Percentiles rank a stretch among this genome's conserved stretches.
Conservation (phyloP, 2,329 filamentous ascomycete species). For the Setomelanomma holmii region DNA sequence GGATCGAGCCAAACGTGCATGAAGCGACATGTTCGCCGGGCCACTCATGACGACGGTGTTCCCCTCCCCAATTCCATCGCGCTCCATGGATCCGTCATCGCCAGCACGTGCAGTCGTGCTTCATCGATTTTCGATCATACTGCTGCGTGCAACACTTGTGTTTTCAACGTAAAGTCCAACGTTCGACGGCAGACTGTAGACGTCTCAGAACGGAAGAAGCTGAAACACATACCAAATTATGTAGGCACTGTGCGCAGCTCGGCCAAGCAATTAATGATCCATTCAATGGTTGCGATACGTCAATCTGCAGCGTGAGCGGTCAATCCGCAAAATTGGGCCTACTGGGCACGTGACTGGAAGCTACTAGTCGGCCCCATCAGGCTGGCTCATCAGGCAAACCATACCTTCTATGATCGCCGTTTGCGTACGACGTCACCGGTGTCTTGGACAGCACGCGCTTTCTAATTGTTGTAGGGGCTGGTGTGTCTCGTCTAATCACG, state of each 20-base stretch:
- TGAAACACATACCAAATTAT: slow-evolving; percentile 29
- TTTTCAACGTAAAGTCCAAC: slow-evolving; percentile 9
- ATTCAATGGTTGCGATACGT: slow-evolving; percentile 30
- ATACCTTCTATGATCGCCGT: not conserved
- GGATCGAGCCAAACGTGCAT: slow-evolving; percentile 41
- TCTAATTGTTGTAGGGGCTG: no score
- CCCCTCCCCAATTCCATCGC: slow-evolving; percentile 11
- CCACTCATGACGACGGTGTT: slow-evolving; percentile 26
- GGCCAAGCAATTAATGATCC: slow-evolving; percentile 12
- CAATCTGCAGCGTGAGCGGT: slow-evolving; percentile 30
- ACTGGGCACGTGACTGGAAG: slow-evolving; percentile 25
- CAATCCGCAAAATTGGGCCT: not conserved
- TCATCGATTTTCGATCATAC: slow-evolving; percentile 3
- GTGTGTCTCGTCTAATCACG: no score
- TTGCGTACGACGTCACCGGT: not conserved
- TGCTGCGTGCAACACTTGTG: slow-evolving; percentile 5
- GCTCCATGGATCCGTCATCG: not conserved
- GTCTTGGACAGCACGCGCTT: no score
- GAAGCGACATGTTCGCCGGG: slow-evolving; percentile 28
- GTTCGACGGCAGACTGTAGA: slow-evolving; percentile 14
- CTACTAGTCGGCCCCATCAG: not conserved
- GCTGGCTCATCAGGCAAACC: not conserved
- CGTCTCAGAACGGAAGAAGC: slow-evolving; percentile 16
- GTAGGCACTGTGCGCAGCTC: slow-evolving; percentile 21
- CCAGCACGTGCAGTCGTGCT: slow-evolving; percentile 31